phyloP scores from a whole-genome alignment of 225 moss, liverwort and hornwort genomes.

The Anthoceros angustus region DNA sequence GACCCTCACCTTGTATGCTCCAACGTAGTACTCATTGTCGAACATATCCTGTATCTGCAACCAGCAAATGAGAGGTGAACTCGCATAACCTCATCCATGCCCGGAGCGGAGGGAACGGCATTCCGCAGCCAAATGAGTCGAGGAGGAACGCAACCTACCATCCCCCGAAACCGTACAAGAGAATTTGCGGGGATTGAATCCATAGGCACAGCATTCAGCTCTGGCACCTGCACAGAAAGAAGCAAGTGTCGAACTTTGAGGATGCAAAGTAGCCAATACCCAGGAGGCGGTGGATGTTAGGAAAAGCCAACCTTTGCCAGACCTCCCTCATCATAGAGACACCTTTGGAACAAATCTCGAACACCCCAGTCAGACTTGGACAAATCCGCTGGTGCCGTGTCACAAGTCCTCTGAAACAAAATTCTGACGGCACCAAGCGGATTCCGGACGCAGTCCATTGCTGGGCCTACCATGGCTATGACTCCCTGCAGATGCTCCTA shows the following conservation, averaged over 20 bases:
- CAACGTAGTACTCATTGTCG: conserved; percentile 73
- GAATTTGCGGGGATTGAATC: conserved; percentile 60
- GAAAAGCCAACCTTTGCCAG: conserved; percentile 27
- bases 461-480: conserved; percentile 37
- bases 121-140: neutral
- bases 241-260: neutral
- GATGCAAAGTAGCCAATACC: neutral
- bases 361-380: conserved; percentile 71
- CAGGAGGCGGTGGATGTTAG: too few species aligned
- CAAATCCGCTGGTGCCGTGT: conserved; percentile 19
- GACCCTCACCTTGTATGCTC: conserved; percentile 61
- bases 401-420: conserved; percentile 53
- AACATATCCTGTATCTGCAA: conserved; percentile 94
- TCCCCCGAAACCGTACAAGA: conserved; percentile 84
- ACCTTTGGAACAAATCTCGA: conserved; percentile 47
- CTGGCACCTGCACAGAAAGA: conserved; percentile 47
- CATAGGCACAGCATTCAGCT: conserved; percentile 56
- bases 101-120: neutral
- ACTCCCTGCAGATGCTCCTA: neutral
- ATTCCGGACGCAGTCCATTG: conserved; percentile 61
- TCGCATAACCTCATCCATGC: neutral
- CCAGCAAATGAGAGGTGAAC: conserved; percentile 1
- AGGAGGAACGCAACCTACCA: conserved; percentile 30
- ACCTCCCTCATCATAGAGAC: conserved; percentile 28
- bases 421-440: conserved; percentile 67